Conservation (phyloP, 1,284 basidiomycete species). For the Melampsora larici-populina region DNA sequence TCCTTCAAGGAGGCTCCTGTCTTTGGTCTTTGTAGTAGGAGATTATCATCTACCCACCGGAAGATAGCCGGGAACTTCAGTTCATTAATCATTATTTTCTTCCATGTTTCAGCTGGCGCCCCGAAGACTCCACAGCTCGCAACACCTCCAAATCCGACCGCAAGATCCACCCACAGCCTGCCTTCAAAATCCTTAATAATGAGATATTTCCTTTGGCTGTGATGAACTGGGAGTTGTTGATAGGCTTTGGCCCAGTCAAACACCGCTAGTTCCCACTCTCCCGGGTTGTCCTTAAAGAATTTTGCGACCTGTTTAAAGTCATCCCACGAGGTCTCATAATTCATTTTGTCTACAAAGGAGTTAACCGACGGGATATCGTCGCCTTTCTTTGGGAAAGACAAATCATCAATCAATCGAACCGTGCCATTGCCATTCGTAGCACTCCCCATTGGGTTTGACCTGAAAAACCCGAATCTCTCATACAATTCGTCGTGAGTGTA, state of each 20-base stretch:
- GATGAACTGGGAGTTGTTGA: no score
- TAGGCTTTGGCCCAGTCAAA: no score
- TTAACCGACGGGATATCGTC: neutral
- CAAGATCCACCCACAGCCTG: neutral
- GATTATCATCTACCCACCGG: no score
- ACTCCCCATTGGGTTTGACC: neutral
- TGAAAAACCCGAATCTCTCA: neutral
- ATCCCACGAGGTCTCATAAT: constrained; percentile 17
- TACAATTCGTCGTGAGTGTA: no score
- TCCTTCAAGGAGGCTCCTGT: neutral
- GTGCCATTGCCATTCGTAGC: neutral
- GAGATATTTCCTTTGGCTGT: neutral
- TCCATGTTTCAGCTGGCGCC: neutral
- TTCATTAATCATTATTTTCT: neutral
- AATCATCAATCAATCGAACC: neutral
- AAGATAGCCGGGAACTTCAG: neutral
- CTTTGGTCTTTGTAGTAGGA: no score
- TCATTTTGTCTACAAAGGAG: constrained; percentile 3
- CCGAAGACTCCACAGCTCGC: neutral
- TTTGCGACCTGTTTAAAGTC: neutral
- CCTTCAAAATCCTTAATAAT: neutral
- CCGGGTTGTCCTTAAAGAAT: no score
- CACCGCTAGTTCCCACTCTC: no score
- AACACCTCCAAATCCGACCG: no score
- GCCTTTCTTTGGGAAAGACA: neutral